These are phyloP conservation scores for Irpex sp. DNA, from an alignment of 1,284 basidiomycete genomes.

Conservation along the genomic window DNA sequence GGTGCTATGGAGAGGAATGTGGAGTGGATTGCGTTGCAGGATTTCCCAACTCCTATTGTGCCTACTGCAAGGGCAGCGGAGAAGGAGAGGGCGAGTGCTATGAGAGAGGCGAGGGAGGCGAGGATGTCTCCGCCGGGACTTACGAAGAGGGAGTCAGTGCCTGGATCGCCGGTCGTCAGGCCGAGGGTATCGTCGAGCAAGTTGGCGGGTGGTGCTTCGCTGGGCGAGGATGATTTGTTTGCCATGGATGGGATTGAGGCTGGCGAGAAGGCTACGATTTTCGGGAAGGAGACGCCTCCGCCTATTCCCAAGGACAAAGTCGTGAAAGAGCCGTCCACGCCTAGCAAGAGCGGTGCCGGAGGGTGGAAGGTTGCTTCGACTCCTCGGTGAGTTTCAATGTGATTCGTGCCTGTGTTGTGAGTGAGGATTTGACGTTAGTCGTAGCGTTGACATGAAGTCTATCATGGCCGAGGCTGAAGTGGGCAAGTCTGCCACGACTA, in stretches of 20 bases:
- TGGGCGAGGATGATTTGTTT: conserved; percentile 51
- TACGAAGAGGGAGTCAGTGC: conserved; percentile 21
- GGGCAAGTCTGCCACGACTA: conserved; percentile 16
- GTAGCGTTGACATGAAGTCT: conserved; percentile 75
- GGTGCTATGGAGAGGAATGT: conserved; percentile 62
- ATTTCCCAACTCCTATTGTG: conserved; percentile 71
- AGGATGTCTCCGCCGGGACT: conserved; percentile 43
- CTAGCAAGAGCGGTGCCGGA: conserved; percentile 7
- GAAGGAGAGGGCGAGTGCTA: neutral
- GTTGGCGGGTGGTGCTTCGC: conserved; percentile 9
- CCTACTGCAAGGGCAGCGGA: conserved; percentile 29
- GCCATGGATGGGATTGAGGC: conserved; percentile 57
- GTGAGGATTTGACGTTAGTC: neutral
- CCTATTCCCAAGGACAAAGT: neutral
- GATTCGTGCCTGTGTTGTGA: neutral
- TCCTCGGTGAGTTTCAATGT: conserved; percentile 35
- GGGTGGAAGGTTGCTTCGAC: conserved; percentile 37
- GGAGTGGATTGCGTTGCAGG: conserved; percentile 79
- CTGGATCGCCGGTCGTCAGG: conserved; percentile 25
- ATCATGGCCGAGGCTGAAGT: conserved; percentile 80
- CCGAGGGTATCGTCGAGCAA: conserved; percentile 22
- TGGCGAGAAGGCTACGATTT: conserved; percentile 13
- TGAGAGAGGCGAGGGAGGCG: conserved; percentile 33
- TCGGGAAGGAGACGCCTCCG: conserved; percentile 4
- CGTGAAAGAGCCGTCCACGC: neutral